phyloP scores from a whole-genome alignment of 495 filamentous ascomycete species.

The Penicillium egyptiacum region DNA sequence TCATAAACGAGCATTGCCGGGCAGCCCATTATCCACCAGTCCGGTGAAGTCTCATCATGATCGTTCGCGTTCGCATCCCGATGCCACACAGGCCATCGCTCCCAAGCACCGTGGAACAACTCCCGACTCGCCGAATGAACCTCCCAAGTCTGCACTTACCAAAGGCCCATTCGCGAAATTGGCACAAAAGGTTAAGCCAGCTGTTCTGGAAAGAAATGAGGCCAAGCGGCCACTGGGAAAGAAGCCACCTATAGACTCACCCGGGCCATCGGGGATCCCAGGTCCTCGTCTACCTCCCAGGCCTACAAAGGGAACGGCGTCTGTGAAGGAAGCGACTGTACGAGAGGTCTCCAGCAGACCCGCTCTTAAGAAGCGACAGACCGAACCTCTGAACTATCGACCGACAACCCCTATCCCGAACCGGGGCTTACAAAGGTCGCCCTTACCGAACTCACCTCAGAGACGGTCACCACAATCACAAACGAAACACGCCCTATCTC shows the following conservation, averaged over 20 bases:
- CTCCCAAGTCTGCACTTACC: constrained; percentile 23
- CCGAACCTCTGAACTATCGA: constrained; percentile 15
- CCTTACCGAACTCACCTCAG: constrained; percentile 31
- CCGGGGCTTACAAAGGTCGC: constrained; percentile 42
- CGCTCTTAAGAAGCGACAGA: constrained; percentile 13
- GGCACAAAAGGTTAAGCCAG: constrained; percentile 39
- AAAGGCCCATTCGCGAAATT: constrained; percentile 37
- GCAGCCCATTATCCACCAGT: neutral
- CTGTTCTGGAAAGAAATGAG: constrained; percentile 28
- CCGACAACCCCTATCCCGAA: constrained; percentile 34
- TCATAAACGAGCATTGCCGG: constrained; percentile 1
- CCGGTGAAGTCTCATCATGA: constrained; percentile 2
- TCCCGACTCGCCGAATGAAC: constrained; percentile 8
- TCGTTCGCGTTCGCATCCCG: constrained; percentile 3
- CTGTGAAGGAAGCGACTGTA: constrained; percentile 26
- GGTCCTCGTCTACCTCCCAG: constrained; percentile 15
- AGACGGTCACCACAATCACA: constrained; percentile 26
- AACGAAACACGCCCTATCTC: constrained; percentile 22
- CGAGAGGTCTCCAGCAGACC: constrained; percentile 18
- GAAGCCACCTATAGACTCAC: constrained; percentile 23
- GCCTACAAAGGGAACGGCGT: constrained; percentile 21
- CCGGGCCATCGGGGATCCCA: constrained; percentile 9
- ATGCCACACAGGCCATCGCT: constrained; percentile 1
- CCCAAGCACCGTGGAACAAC: neutral
- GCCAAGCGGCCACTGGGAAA: constrained; percentile 24